Evolutionary conservation across 306 rosid species (phyloP).

Genomic region (Erythrophleum fordii): DNA sequence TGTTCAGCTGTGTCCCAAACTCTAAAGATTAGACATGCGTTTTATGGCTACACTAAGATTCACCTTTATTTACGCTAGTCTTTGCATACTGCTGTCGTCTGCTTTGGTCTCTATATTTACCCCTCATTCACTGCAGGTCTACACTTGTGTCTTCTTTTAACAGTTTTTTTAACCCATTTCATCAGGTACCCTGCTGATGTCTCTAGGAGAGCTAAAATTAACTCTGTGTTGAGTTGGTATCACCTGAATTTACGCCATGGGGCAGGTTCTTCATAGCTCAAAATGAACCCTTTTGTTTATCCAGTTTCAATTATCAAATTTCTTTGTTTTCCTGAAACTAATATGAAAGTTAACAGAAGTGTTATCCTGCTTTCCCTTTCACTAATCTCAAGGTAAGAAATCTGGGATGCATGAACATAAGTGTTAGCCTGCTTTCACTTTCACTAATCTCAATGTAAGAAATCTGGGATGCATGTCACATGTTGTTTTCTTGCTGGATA

Average conservation of each 20-base stretch:
- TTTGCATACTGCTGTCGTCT: slow-evolving; percentile 16
- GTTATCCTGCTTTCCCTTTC: slow-evolving; percentile 21
- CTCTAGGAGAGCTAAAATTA: slow-evolving; percentile 78
- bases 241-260: slow-evolving; percentile 83
- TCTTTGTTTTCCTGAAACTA: slow-evolving; percentile 12
- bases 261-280: slow-evolving; percentile 58
- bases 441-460: slow-evolving; percentile 25
- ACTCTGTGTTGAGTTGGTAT: slow-evolving; percentile 89
- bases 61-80: background rate
- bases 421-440: slow-evolving; percentile 16
- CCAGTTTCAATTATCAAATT: slow-evolving; percentile 20
- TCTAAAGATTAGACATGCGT: background rate
- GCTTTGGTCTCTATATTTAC: background rate
- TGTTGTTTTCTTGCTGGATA: slow-evolving; percentile 15
- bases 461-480: background rate
- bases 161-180: slow-evolving; percentile 25
- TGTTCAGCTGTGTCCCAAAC: background rate
- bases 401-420: background rate
- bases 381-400: slow-evolving; percentile 24
- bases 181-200: slow-evolving; percentile 90
- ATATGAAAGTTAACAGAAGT: background rate
- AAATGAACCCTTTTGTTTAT: slow-evolving; percentile 24
- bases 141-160: slow-evolving; percentile 17
- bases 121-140: slow-evolving; percentile 2
- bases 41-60: background rate